These are phyloP conservation scores for Pythium myriotylum DNA, from an alignment of 352 stramenopile genomes.

Conservation along the genomic window DNA sequence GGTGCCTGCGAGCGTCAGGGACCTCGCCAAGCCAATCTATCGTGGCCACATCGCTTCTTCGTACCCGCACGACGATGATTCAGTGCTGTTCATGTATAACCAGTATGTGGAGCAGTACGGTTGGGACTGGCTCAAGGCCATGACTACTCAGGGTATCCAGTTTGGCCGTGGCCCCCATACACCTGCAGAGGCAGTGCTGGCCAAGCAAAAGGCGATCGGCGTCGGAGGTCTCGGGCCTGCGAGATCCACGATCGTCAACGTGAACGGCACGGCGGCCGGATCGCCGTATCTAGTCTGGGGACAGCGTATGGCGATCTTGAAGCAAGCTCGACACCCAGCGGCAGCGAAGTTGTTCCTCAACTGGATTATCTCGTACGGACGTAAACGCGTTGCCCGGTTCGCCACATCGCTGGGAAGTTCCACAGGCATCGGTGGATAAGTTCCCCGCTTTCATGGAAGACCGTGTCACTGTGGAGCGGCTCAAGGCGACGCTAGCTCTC, in stretches of 20 bases:
- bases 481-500: no score
- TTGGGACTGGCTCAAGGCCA: constrained; percentile 48
- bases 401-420: constrained; percentile 38
- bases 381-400: constrained; percentile 15
- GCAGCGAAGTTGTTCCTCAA: constrained; percentile 63
- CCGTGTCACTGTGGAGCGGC: constrained; percentile 43
- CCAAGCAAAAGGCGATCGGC: constrained; percentile 37
- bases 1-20: constrained; percentile 26
- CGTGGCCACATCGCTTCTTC: constrained; percentile 41
- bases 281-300: constrained; percentile 48
- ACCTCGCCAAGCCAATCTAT: constrained; percentile 41
- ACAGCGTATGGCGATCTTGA: constrained; percentile 61
- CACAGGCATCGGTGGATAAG: constrained; percentile 29
- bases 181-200: constrained; percentile 25
- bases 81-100: constrained; percentile 48
- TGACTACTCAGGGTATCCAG: constrained; percentile 39
- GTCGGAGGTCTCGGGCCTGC: constrained; percentile 19
- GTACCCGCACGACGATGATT: constrained; percentile 56
- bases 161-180: constrained; percentile 41
- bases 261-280: not conserved
- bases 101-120: constrained; percentile 55
- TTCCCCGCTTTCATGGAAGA: constrained; percentile 59
- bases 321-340: constrained; percentile 51
- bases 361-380: constrained; percentile 50
- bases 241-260: not conserved